These are phyloP conservation scores for Penicillium occitanis DNA, from an alignment of 2,329 filamentous ascomycete genomes.

Conservation along the genomic window DNA sequence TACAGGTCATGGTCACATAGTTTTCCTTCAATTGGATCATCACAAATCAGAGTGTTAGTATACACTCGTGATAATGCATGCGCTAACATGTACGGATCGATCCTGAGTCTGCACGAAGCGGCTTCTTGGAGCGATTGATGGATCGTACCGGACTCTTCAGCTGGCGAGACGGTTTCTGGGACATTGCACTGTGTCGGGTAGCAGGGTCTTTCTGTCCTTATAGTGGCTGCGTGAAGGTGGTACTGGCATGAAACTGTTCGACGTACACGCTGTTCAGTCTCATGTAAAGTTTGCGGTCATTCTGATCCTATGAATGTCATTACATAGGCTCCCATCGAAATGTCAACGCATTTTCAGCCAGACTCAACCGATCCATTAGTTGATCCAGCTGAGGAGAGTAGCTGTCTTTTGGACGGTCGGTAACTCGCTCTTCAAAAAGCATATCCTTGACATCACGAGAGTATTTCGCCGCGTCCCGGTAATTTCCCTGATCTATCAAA, in stretches of 20 bases:
- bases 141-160: background rate
- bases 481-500: slow-evolving; percentile 34
- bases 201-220: background rate
- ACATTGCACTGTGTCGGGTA: background rate
- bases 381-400: slow-evolving; percentile 27
- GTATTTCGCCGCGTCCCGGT: slow-evolving; percentile 32
- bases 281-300: background rate
- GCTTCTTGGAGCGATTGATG: background rate
- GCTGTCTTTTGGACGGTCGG: slow-evolving; percentile 22
- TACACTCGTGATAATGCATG: background rate
- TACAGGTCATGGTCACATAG: background rate
- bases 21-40: background rate
- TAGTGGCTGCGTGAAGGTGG: background rate
- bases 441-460: slow-evolving; percentile 34
- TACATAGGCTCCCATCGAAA: background rate
- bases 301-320: background rate
- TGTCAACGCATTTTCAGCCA: slow-evolving; percentile 18
- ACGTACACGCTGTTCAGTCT: background rate
- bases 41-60: background rate
- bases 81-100: background rate
- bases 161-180: background rate
- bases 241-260: background rate
- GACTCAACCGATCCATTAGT: slow-evolving; percentile 30
- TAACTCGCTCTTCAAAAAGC: slow-evolving; percentile 28
- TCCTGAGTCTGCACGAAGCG: background rate